Conservation (phyloP, 2,329 filamentous ascomycete genomes). For the Dothideomycetes sp. region DNA sequence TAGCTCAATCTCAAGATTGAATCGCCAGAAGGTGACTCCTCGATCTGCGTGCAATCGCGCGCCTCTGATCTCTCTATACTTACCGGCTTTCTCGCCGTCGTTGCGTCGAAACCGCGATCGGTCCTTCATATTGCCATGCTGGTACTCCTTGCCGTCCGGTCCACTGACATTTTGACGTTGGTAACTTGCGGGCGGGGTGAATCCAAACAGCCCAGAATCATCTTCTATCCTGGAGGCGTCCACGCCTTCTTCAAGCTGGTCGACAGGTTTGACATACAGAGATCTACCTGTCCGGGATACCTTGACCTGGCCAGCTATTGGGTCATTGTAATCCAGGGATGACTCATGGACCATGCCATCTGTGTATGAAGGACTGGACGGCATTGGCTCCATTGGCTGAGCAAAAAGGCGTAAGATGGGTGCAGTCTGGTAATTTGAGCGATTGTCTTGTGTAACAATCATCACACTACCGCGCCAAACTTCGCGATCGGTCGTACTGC, state of each 20-base stretch:
- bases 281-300: slow-evolving; percentile 75
- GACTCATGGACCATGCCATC: slow-evolving; percentile 48
- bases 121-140: slow-evolving; percentile 27
- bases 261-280: slow-evolving; percentile 80
- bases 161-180: slow-evolving; percentile 16
- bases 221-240: slow-evolving; percentile 74
- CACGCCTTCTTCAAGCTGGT: slow-evolving; percentile 65
- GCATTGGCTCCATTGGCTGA: slow-evolving; percentile 72
- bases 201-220: slow-evolving; percentile 72
- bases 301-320: slow-evolving; percentile 78
- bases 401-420: slow-evolving; percentile 77
- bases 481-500: slow-evolving; percentile 48
- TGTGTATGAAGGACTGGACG: slow-evolving; percentile 62
- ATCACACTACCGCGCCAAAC: slow-evolving; percentile 90
- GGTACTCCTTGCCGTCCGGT: slow-evolving; percentile 13
- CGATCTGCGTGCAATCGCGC: slow-evolving; percentile 74
- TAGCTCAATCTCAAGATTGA: slow-evolving; percentile 89
- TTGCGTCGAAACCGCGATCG: slow-evolving; percentile 38
- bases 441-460: slow-evolving; percentile 82
- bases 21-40: slow-evolving; percentile 92
- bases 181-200: slow-evolving; percentile 20
- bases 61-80: slow-evolving; percentile 74
- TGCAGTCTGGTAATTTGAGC: slow-evolving; percentile 68
- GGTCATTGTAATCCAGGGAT: slow-evolving; percentile 75
- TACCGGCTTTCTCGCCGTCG: slow-evolving; percentile 72